Conservation (phyloP, 495 filamentous ascomycete species). For the Aspergillus hancockii region DNA sequence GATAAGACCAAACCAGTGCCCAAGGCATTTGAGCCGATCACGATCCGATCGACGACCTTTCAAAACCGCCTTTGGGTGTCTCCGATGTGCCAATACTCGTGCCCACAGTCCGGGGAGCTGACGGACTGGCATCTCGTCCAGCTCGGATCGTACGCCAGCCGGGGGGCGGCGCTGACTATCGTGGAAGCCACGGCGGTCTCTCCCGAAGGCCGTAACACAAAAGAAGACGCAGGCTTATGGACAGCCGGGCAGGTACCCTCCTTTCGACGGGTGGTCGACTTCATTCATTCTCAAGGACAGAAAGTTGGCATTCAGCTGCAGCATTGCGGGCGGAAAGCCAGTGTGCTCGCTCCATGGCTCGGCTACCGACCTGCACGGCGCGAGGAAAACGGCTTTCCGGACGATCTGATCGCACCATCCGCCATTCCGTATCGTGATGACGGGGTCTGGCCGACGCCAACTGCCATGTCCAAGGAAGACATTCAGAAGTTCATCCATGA, state of each 20-base stretch:
- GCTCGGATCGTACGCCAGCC: not conserved
- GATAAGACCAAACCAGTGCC: no score
- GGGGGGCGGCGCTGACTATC: not conserved
- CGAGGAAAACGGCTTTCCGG: conserved; percentile 25
- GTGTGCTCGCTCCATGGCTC: conserved; percentile 55
- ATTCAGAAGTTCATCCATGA: conserved; percentile 48
- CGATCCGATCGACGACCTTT: not conserved
- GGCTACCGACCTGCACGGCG: not conserved
- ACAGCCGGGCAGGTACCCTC: not conserved
- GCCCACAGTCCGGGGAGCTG: not conserved
- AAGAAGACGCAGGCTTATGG: not conserved
- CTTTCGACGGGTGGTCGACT: conserved; percentile 43
- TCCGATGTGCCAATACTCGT: not conserved
- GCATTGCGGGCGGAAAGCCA: conserved; percentile 64
- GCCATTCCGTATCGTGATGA: conserved; percentile 23
- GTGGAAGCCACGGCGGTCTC: not conserved
- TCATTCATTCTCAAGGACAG: conserved; percentile 58
- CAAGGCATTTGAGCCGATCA: not conserved
- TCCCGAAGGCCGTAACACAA: not conserved
- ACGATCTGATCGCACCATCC: conserved; percentile 23
- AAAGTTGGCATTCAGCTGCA: conserved; percentile 62
- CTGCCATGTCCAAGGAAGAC: conserved; percentile 41
- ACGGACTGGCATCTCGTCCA: not conserved
- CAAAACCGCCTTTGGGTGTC: not conserved
- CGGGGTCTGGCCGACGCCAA: conserved; percentile 23